Conservation (phyloP, 2,329 filamentous ascomycete genomes). For the Dryadomyces quercus-mongolicae region DNA sequence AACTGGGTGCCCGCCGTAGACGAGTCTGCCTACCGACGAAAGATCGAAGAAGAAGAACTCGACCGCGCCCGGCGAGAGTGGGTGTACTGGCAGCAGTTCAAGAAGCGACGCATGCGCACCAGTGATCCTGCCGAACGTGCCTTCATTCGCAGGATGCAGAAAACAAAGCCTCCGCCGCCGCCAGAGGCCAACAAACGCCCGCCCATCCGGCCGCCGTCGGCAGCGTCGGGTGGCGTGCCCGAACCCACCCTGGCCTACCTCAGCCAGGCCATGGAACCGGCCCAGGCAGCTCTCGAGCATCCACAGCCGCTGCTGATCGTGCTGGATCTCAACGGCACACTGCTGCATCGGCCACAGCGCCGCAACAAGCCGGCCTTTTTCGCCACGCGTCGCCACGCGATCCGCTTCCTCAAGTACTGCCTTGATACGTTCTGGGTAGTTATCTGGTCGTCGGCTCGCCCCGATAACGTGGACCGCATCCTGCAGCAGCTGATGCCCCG, state of each 20-base stretch:
- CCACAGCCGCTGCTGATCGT: conserved; percentile 65
- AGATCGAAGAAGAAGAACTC: not conserved
- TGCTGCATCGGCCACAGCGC: conserved; percentile 57
- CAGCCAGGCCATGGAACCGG: conserved; percentile 27
- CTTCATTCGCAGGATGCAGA: not conserved
- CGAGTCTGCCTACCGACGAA: not conserved
- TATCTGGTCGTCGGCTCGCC: conserved; percentile 81
- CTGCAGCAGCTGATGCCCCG: conserved; percentile 47
- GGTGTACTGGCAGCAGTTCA: not conserved
- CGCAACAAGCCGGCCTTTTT: conserved; percentile 36
- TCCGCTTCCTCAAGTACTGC: conserved; percentile 60
- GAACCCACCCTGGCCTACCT: conserved; percentile 50
- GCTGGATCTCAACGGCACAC: conserved; percentile 86
- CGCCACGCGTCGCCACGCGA: conserved; percentile 54
- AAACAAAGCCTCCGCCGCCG: too few species aligned
- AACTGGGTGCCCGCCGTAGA: not conserved
- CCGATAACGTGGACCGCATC: conserved; percentile 59
- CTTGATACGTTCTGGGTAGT: conserved; percentile 66
- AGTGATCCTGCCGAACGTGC: not conserved
- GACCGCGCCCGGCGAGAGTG: not conserved
- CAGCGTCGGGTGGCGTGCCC: conserved; percentile 45
- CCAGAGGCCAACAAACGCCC: not conserved
- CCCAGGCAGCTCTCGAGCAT: not conserved
- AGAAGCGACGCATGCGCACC: not conserved
- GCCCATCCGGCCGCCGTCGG: conserved; percentile 17